Evolutionary conservation across 1,139 yeast species (phyloP).

Genomic region (Diutina scorzettiae): DNA sequence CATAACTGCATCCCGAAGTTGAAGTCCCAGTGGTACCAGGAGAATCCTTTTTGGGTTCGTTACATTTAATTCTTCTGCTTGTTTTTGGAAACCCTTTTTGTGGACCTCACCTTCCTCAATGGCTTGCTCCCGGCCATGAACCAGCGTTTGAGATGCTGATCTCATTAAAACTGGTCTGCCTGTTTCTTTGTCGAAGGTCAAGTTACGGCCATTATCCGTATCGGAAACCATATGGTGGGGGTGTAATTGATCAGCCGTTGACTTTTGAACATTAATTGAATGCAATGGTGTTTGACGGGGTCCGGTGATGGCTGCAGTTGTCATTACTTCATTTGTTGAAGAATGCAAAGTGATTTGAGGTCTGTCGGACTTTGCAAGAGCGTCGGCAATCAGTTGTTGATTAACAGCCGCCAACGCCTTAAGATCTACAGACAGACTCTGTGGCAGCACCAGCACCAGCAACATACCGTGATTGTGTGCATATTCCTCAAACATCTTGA

Average conservation of each 20-base stretch:
- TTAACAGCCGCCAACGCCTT: neutral
- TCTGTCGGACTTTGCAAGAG: neutral
- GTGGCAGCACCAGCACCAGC: conserved; percentile 1
- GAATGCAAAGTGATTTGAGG: conserved; percentile 3
- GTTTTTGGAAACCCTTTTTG: conserved; percentile 72
- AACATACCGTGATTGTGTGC: conserved; percentile 12
- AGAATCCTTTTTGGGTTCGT: conserved; percentile 22
- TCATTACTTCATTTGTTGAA: neutral
- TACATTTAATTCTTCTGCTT: conserved; percentile 19
- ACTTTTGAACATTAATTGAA: neutral
- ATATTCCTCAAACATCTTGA: conserved; percentile 29
- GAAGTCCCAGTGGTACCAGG: conserved; percentile 61
- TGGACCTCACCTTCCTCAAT: conserved; percentile 89
- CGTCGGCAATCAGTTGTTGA: neutral
- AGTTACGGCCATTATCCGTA: conserved; percentile 38
- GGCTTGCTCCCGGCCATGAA: conserved; percentile 65
- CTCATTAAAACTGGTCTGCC: conserved; percentile 62
- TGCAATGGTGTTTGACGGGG: neutral
- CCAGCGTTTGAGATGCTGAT: conserved; percentile 52
- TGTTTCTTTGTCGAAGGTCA: conserved; percentile 54
- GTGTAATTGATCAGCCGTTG: conserved; percentile 14
- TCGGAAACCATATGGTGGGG: conserved; percentile 67
- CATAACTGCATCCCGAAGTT: conserved; percentile 63
- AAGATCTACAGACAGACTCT: neutral
- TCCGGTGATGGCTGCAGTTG: neutral